Percentiles rank a stretch among this genome's conserved stretches.
These are phyloP conservation scores for Adenanthera pavonina DNA, from an alignment of 306 rosid genomes.

Conservation along the genomic window DNA sequence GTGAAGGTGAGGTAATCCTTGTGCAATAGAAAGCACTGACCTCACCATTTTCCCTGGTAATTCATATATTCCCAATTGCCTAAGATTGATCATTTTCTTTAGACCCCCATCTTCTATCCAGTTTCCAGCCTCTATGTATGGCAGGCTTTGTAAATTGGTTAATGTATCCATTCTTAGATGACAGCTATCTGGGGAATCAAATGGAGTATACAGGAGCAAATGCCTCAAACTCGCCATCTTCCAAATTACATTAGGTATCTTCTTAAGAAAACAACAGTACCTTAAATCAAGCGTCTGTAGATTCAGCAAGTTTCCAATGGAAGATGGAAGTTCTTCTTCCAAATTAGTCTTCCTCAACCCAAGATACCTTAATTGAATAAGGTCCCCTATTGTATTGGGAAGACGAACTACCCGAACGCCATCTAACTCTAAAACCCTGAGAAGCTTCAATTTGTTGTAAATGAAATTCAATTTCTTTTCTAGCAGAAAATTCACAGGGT, in stretches of 20 bases:
- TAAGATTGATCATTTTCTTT: conserved; percentile 48
- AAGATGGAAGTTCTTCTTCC: conserved; percentile 47
- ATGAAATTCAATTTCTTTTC: conserved; percentile 53
- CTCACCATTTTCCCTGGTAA: conserved; percentile 45
- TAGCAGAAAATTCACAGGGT: conserved; percentile 37
- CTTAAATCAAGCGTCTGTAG: conserved; percentile 59
- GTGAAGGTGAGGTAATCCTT: conserved; percentile 41
- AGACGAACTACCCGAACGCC: conserved; percentile 53
- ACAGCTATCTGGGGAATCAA: conserved; percentile 49
- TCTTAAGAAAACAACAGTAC: conserved; percentile 52
- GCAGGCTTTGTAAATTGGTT: conserved; percentile 51
- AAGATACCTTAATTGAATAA: conserved; percentile 54
- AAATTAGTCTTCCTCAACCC: conserved; percentile 54
- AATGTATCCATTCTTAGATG: conserved; percentile 55
- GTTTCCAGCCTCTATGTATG: conserved; percentile 56
- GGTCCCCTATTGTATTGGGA: conserved; percentile 47
- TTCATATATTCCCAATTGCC: conserved; percentile 50
- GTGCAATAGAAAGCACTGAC: conserved; percentile 41
- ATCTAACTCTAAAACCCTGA: conserved; percentile 57
- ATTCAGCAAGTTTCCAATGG: conserved; percentile 53
- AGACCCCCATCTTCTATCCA: conserved; percentile 51
- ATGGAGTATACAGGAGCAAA: conserved; percentile 51
- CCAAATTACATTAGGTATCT: conserved; percentile 54
- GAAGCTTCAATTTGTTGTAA: conserved; percentile 50
- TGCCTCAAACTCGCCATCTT: conserved; percentile 56